Percentiles rank a stretch among this genome's conserved stretches.
Conservation (phyloP, 768 basidiomycete genomes). For the Auricularia sp. region DNA sequence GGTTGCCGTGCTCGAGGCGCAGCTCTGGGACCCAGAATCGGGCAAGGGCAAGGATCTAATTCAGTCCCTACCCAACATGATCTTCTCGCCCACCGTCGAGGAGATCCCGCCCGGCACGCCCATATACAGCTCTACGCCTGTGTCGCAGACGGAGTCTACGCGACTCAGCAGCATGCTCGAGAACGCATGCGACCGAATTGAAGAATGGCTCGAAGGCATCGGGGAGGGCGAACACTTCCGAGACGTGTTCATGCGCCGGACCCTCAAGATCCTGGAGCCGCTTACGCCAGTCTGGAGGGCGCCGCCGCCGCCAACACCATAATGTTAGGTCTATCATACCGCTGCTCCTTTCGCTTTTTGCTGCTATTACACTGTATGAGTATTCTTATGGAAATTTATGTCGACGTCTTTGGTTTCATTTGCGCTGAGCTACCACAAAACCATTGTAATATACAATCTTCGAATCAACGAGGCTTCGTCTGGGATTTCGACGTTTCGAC, state of each 20-base stretch:
- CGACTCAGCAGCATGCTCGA: constrained; percentile 60
- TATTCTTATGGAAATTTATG: background rate
- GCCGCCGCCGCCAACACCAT: background rate
- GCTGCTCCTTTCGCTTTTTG: background rate
- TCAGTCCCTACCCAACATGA: constrained; percentile 30
- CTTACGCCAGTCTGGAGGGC: background rate
- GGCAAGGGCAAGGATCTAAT: constrained; percentile 30
- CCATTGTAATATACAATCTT: too few relatives aligned
- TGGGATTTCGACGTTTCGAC: too few relatives aligned
- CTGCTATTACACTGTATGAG: background rate
- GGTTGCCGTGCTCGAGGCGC: constrained; percentile 51
- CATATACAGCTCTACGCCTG: constrained; percentile 32
- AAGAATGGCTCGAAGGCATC: constrained; percentile 51
- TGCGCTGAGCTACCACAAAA: background rate
- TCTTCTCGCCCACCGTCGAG: constrained; percentile 12
- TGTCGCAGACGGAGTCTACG: constrained; percentile 63
- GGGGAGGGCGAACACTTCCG: background rate
- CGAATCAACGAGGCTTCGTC: too few relatives aligned
- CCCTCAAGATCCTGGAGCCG: background rate
- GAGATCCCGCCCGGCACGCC: constrained; percentile 6
- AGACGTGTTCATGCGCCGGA: background rate
- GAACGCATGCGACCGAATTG: constrained; percentile 46
- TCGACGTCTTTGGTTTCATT: background rate
- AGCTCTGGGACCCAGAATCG: constrained; percentile 55
- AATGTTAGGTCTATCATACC: background rate